phyloP scores from a whole-genome alignment of 73 alveolate genomes.

The Paramecium biaurelia region DNA sequence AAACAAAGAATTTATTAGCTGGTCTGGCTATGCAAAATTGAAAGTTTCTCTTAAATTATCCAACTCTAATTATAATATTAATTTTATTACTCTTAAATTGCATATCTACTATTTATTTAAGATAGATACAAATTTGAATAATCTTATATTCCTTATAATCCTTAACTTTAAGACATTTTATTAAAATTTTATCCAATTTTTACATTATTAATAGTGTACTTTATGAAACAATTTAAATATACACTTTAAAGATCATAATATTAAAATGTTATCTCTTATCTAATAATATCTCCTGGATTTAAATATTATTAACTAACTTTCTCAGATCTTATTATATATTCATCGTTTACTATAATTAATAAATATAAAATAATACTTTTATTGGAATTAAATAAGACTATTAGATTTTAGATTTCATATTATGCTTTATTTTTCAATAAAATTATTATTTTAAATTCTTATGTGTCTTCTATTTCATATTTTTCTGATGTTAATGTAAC shows the following conservation, averaged over 20 bases:
- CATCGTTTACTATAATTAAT: not conserved
- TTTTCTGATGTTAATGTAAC: not conserved
- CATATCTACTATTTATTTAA: not conserved
- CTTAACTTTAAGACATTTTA: not conserved
- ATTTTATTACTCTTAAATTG: not conserved
- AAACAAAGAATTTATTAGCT: not conserved
- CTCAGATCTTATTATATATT: not conserved
- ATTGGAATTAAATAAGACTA: not conserved
- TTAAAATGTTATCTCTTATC: not conserved
- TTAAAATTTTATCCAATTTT: not conserved
- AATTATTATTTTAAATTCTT: not conserved
- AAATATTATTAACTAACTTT: not conserved
- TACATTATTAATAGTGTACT: not conserved
- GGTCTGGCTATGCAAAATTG: conserved; percentile 3
- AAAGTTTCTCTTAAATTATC: not conserved
- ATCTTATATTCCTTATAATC: not conserved
- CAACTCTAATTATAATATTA: not conserved
- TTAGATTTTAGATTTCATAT: not conserved
- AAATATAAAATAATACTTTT: not conserved
- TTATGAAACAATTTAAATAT: not conserved
- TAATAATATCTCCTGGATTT: not conserved
- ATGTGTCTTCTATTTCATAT: not conserved
- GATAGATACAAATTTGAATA: not conserved
- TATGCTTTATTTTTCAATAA: not conserved
- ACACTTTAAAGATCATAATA: not conserved